Percentiles rank a stretch among this genome's conserved stretches.
phyloP scores from a whole-genome alignment of 257 asterid species.

The Petunia secreta region DNA sequence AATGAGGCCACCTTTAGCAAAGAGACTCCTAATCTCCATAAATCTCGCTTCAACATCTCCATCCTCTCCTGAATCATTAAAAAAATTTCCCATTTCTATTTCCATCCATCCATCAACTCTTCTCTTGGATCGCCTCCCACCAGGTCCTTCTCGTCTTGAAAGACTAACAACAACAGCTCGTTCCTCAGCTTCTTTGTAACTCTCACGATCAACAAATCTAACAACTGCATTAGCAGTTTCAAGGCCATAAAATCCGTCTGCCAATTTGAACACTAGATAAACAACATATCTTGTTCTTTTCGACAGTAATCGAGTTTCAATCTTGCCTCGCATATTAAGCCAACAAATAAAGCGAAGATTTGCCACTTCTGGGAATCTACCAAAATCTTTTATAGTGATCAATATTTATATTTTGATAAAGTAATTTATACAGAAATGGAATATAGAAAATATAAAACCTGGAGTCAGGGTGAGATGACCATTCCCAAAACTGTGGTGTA shows the following conservation, averaged over 20 bases:
- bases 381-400: background rate
- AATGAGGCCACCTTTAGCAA: constrained; percentile 52
- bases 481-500: constrained; percentile 38
- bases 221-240: constrained; percentile 44
- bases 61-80: constrained; percentile 39
- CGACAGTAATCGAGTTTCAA: constrained; percentile 46
- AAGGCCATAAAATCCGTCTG: constrained; percentile 45
- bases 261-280: constrained; percentile 54
- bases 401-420: background rate
- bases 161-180: constrained; percentile 22
- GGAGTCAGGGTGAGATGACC: constrained; percentile 42
- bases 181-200: constrained; percentile 15
- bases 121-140: constrained; percentile 40
- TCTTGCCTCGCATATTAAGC: constrained; percentile 63
- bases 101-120: constrained; percentile 72
- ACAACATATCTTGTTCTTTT: constrained; percentile 49
- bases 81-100: constrained; percentile 56
- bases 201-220: constrained; percentile 32
- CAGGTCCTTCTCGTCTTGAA: constrained; percentile 32
- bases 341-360: constrained; percentile 53
- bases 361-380: constrained; percentile 76
- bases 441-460: constrained; percentile 35
- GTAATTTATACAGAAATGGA: background rate
- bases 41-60: constrained; percentile 58
- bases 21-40: constrained; percentile 45